These are phyloP conservation scores for Globisporangium nagaii DNA, from an alignment of 352 stramenopile genomes.

Conservation along the genomic window DNA sequence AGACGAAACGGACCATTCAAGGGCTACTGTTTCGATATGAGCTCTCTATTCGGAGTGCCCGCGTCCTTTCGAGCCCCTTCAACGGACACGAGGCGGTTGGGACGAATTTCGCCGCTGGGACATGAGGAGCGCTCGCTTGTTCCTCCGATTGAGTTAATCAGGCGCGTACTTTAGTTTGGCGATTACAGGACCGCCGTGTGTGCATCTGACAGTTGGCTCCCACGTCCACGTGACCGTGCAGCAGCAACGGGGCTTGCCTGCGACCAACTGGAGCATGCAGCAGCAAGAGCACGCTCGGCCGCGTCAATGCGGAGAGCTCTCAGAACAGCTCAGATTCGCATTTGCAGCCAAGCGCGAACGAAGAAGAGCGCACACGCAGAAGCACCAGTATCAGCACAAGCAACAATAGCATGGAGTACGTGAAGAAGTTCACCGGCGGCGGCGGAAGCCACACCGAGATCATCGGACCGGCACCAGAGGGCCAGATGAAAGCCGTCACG, in stretches of 20 bases:
- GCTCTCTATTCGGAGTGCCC: background rate
- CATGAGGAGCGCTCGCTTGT: background rate
- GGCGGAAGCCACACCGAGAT: constrained; percentile 7
- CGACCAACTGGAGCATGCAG: constrained; percentile 6
- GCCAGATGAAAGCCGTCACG: constrained; percentile 51
- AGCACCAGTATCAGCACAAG: background rate
- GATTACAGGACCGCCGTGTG: too few relatives aligned
- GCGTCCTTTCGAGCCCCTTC: background rate
- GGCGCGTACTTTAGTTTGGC: too few relatives aligned
- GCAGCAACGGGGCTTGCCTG: too few relatives aligned
- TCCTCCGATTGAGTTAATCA: background rate
- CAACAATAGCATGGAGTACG: constrained; percentile 17
- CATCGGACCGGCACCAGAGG: constrained; percentile 13
- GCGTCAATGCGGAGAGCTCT: background rate
- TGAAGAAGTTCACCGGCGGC: constrained; percentile 25
- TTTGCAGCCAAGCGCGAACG: constrained; percentile 4
- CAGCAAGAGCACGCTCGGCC: background rate
- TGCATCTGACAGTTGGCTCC: background rate
- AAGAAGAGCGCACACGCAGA: background rate
- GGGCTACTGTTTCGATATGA: background rate
- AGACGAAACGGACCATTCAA: background rate
- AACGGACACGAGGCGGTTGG: background rate
- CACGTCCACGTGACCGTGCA: too few relatives aligned
- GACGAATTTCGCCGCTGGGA: background rate
- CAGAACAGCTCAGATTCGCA: constrained; percentile 1